phyloP scores from a whole-genome alignment of 164 flowering plant species.

The Aristolochia fimbriata region DNA sequence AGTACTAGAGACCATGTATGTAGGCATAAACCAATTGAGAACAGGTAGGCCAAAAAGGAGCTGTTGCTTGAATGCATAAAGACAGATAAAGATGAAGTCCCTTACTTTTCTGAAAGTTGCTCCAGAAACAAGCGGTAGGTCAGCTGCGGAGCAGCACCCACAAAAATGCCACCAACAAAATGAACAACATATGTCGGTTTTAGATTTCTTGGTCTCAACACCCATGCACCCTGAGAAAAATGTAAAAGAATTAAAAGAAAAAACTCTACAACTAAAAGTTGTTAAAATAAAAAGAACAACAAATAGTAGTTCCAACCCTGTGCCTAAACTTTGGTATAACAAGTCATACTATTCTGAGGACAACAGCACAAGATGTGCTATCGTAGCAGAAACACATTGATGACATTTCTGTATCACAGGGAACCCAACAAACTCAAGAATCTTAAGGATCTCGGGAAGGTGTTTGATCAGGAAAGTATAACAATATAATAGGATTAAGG shows the following conservation, averaged over 20 bases:
- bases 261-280: not conserved
- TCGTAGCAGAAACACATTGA: too few relatives aligned
- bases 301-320: not conserved
- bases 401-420: too few relatives aligned
- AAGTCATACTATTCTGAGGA: not conserved
- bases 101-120: constrained; percentile 79
- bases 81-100: constrained; percentile 5
- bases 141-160: constrained; percentile 98
- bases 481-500: too few relatives aligned
- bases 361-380: too few relatives aligned
- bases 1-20: too few relatives aligned
- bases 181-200: constrained; percentile 58
- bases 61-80: not conserved
- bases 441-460: too few relatives aligned
- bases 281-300: not conserved
- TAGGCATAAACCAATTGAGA: too few relatives aligned
- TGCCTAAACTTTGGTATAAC: not conserved
- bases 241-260: not conserved
- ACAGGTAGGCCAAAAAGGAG: not conserved
- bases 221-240: constrained; percentile 72
- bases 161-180: constrained; percentile 90
- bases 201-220: constrained; percentile 57
- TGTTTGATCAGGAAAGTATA: too few relatives aligned
- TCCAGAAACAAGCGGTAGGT: constrained; percentile 88
- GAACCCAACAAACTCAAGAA: too few relatives aligned